These are phyloP conservation scores for Xylariaceae sp. DNA, from an alignment of 2,329 filamentous ascomycete species.

Conservation along the genomic window DNA sequence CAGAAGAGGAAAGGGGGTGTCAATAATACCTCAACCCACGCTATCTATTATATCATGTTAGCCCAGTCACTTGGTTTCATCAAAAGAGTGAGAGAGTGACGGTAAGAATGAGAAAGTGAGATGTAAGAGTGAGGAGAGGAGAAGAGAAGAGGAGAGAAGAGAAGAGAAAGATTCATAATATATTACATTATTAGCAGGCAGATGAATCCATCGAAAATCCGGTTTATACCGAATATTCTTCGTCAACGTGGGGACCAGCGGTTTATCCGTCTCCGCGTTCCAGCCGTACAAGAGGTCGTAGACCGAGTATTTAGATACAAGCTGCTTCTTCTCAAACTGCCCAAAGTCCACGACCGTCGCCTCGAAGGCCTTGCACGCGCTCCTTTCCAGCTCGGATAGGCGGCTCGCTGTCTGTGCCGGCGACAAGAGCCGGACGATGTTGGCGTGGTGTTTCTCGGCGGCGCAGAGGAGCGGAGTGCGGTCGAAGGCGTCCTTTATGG, in stretches of 20 bases:
- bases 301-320: slow-evolving; percentile 44
- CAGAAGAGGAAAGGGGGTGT: background rate
- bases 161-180: background rate
- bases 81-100: too few relatives aligned
- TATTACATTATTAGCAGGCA: slow-evolving; percentile 45
- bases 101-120: too few relatives aligned
- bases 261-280: slow-evolving; percentile 41
- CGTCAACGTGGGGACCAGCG: slow-evolving; percentile 41
- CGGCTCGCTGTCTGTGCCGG: slow-evolving; percentile 32
- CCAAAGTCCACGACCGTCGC: slow-evolving; percentile 51
- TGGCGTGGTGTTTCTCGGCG: slow-evolving; percentile 33
- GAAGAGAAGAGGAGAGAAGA: too few relatives aligned
- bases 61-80: slow-evolving; percentile 1
- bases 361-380: slow-evolving; percentile 44
- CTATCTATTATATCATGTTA: slow-evolving; percentile 38
- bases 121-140: too few relatives aligned
- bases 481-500: slow-evolving; percentile 36
- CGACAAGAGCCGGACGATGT: slow-evolving; percentile 37
- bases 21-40: slow-evolving; percentile 50
- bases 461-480: slow-evolving; percentile 39
- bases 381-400: slow-evolving; percentile 35
- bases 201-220: slow-evolving; percentile 48
- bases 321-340: slow-evolving; percentile 37
- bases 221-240: slow-evolving; percentile 42
- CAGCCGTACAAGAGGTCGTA: slow-evolving; percentile 48